Percentiles rank a stretch among this genome's conserved stretches.
Conservation (phyloP, 768 basidiomycete species). For the Hygrocybe punicea region DNA sequence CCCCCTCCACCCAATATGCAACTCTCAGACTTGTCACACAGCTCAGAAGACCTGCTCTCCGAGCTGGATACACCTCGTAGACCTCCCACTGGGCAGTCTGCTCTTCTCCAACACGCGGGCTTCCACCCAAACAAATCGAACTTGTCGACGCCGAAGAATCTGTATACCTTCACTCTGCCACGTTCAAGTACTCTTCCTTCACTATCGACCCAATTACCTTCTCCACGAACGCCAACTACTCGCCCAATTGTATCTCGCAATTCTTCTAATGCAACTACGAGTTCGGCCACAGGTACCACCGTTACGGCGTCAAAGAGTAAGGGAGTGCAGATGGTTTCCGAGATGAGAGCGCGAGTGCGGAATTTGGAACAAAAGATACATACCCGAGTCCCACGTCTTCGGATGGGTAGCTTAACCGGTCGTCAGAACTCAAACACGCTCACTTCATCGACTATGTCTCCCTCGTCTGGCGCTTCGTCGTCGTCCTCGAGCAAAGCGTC, state of each 20-base stretch:
- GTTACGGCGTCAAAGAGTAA: slow-evolving; percentile 60
- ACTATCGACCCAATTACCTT: slow-evolving; percentile 43
- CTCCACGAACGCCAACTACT: slow-evolving; percentile 45
- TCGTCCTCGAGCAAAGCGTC: slow-evolving; percentile 40
- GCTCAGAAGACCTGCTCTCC: slow-evolving; percentile 39
- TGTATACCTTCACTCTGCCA: slow-evolving; percentile 42
- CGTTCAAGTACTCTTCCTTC: slow-evolving; percentile 60
- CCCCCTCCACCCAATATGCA: slow-evolving; percentile 59
- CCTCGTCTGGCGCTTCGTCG: slow-evolving; percentile 35
- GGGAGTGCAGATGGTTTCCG: slow-evolving; percentile 89
- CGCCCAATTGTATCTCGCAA: slow-evolving; percentile 37
- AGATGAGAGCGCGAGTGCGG: slow-evolving; percentile 82
- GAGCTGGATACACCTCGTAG: slow-evolving; percentile 39
- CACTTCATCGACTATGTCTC: slow-evolving; percentile 28
- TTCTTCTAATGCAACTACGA: slow-evolving; percentile 39
- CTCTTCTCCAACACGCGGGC: slow-evolving; percentile 43
- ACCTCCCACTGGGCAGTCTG: slow-evolving; percentile 41
- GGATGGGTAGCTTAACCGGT: slow-evolving; percentile 73
- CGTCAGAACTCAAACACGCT: slow-evolving; percentile 43
- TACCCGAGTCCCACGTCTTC: slow-evolving; percentile 78
- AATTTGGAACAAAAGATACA: slow-evolving; percentile 85
- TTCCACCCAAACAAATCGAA: slow-evolving; percentile 46
- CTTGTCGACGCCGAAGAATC: slow-evolving; percentile 38
- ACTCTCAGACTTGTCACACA: slow-evolving; percentile 53
- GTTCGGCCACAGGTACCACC: slow-evolving; percentile 36